A percentile compares a stretch with the other conserved stretches of the same genome.
phyloP scores from a whole-genome alignment of 371 early-diverging fungal genomes.

The Mucor piriformis region DNA sequence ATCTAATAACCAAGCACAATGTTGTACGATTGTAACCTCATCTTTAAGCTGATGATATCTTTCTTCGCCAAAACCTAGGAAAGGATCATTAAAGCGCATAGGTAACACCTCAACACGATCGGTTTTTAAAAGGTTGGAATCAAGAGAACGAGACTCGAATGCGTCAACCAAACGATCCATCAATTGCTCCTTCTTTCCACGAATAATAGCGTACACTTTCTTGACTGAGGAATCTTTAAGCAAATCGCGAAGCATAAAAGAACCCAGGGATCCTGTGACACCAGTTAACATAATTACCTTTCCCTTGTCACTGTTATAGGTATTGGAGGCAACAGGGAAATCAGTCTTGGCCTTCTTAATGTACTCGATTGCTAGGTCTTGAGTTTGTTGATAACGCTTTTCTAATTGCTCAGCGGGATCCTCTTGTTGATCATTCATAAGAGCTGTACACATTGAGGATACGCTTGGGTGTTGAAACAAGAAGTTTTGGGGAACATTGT shows the following conservation, averaged over 20 bases:
- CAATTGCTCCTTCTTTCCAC: slow-evolving; percentile 21
- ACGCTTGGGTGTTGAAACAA: slow-evolving; percentile 36
- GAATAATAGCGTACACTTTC: slow-evolving; percentile 37
- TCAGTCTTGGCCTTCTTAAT: slow-evolving; percentile 26
- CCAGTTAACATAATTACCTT: slow-evolving; percentile 46
- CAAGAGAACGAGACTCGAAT: slow-evolving; percentile 30
- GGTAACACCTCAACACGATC: slow-evolving; percentile 20
- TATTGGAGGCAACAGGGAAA: slow-evolving; percentile 16
- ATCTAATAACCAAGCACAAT: slow-evolving; percentile 41
- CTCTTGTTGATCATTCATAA: not conserved
- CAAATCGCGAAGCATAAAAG: slow-evolving; percentile 38
- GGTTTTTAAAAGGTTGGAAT: slow-evolving; percentile 8
- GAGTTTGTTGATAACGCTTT: slow-evolving; percentile 13
- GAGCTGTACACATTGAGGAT: slow-evolving; percentile 15
- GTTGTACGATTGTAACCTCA: slow-evolving; percentile 37
- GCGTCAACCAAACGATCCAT: slow-evolving; percentile 23
- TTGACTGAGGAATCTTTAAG: slow-evolving; percentile 25
- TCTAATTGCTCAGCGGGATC: not conserved
- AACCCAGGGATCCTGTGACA: slow-evolving; percentile 48
- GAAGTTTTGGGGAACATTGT: slow-evolving; percentile 38
- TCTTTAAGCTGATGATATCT: slow-evolving; percentile 24
- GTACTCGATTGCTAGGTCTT: slow-evolving; percentile 21
- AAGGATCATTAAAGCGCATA: slow-evolving; percentile 24
- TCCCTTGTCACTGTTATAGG: not conserved
- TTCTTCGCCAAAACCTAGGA: slow-evolving; percentile 30